phyloP scores from a whole-genome alignment of 148 eudicot species.

The Spergularia marina region DNA sequence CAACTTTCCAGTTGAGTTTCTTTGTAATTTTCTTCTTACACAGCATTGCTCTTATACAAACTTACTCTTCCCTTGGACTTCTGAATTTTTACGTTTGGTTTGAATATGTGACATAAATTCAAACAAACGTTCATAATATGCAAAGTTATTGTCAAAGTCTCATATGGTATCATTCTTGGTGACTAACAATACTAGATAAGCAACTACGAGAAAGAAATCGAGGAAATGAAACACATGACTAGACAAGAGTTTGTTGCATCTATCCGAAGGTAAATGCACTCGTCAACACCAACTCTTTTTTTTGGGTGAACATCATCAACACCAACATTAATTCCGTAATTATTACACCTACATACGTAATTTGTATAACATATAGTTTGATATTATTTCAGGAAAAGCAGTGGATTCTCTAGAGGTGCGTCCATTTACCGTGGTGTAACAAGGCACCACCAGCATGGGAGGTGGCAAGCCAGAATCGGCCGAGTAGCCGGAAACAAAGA shows the following conservation, averaged over 20 bases:
- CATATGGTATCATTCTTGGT: not conserved
- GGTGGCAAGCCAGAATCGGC: constrained; percentile 99
- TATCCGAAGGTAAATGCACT: constrained; percentile 64
- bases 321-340: no score
- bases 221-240: constrained; percentile 98
- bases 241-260: constrained; percentile 95
- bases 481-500: constrained; percentile 98
- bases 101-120: no score
- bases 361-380: no score
- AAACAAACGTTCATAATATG: no score
- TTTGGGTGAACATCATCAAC: not conserved
- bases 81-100: not conserved
- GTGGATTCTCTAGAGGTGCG: constrained; percentile 97
- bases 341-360: not conserved
- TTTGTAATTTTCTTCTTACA: not conserved
- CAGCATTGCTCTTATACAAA: not conserved
- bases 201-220: constrained; percentile 93
- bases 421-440: constrained; percentile 98
- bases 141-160: no score
- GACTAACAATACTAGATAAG: constrained; percentile 48
- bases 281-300: no score
- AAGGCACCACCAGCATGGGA: constrained; percentile 97
- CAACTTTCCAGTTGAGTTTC: constrained; percentile 70
- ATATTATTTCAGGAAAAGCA: constrained; percentile 74
- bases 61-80: not conserved